Evolutionary conservation across 352 stramenopile genomes (phyloP).

Genomic region (Phytopythium helicoides): DNA sequence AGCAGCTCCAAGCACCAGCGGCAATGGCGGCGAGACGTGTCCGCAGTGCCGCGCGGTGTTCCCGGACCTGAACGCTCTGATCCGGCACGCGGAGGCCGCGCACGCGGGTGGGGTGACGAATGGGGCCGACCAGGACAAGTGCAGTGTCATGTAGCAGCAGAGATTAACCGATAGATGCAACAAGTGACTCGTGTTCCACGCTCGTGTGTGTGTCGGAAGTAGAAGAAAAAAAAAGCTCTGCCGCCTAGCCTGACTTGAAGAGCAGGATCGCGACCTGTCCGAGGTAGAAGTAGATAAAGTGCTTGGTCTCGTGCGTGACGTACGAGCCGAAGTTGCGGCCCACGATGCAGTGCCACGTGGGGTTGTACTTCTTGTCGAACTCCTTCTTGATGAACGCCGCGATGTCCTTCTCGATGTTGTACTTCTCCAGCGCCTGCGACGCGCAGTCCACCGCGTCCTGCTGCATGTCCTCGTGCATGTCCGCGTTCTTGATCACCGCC

Average conservation of each 20-base stretch:
- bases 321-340: conserved; percentile 94
- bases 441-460: conserved; percentile 98
- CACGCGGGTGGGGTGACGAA: conserved; percentile 21
- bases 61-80: conserved; percentile 45
- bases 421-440: conserved; percentile 98
- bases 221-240: background rate
- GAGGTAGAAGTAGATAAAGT: conserved; percentile 97
- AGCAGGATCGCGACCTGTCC: conserved; percentile 92
- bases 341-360: conserved; percentile 94
- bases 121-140: conserved; percentile 47
- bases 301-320: conserved; percentile 93
- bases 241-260: conserved; percentile 89
- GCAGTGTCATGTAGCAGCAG: conserved; percentile 43
- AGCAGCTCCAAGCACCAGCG: conserved; percentile 2
- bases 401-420: conserved; percentile 99
- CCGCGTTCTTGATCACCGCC: conserved; percentile 99
- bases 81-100: conserved; percentile 57
- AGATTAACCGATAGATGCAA: background rate
- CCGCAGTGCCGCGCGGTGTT: conserved; percentile 66
- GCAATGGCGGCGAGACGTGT: conserved; percentile 48
- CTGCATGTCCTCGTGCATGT: conserved; percentile 99
- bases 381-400: conserved; percentile 93
- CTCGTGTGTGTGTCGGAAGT: no score
- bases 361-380: conserved; percentile 93
- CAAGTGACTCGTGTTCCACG: background rate